These are phyloP conservation scores for Betula pendula DNA, from an alignment of 306 rosid species.

Conservation along the genomic window DNA sequence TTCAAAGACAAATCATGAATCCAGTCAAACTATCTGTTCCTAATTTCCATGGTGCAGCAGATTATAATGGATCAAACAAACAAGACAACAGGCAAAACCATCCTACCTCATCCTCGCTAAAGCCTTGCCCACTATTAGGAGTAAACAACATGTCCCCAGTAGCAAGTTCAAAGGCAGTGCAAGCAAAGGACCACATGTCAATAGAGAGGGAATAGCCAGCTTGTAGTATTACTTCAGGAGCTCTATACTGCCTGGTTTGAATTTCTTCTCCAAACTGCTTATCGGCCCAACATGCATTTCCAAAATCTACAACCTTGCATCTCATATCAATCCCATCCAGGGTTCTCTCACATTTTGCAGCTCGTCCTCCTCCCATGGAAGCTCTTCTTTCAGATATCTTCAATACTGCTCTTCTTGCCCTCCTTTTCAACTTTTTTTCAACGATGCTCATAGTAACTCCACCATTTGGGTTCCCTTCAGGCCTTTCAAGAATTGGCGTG, in stretches of 20 bases:
- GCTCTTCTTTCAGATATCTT: conserved; percentile 72
- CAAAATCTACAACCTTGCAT: conserved; percentile 95
- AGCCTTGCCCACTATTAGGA: conserved; percentile 79
- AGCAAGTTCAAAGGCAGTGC: conserved; percentile 93
- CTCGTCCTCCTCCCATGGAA: conserved; percentile 75
- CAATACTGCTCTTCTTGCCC: conserved; percentile 91
- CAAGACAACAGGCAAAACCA: conserved; percentile 25
- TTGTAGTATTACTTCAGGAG: conserved; percentile 86
- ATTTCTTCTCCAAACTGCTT: conserved; percentile 78
- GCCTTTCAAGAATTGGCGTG: conserved; percentile 72
- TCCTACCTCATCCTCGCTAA: conserved; percentile 90
- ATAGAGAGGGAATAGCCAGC: conserved; percentile 81
- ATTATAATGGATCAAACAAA: conserved; percentile 8
- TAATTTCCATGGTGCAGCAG: conserved; percentile 20
- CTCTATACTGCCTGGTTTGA: conserved; percentile 95
- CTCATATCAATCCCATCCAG: conserved; percentile 68
- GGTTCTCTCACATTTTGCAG: conserved; percentile 54
- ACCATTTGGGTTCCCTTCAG: conserved; percentile 73
- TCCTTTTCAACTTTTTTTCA: conserved; percentile 81
- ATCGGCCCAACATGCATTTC: conserved; percentile 88
- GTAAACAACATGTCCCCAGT: conserved; percentile 96
- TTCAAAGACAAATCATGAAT: background rate
- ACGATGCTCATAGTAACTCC: conserved; percentile 63
- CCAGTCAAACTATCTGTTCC: conserved; percentile 1
- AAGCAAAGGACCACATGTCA: conserved; percentile 97